Evolutionary conservation across 192 early-diverging fungal genomes (phyloP).

Genomic region (Obelidium mucronatum): DNA sequence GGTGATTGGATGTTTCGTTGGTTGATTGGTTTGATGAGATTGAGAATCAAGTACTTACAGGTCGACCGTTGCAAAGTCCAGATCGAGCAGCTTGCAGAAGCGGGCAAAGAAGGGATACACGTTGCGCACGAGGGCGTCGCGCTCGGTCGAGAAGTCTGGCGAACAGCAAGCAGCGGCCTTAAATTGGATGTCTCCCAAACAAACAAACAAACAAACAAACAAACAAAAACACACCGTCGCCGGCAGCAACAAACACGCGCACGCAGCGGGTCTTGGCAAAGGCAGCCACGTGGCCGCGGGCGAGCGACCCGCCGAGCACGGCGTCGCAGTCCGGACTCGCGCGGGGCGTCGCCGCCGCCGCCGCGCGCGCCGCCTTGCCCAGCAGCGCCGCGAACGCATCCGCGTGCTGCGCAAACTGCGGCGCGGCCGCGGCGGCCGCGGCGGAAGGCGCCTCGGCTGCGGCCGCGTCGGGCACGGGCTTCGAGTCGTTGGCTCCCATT

Average conservation of each 20-base stretch:
- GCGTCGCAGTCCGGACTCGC: not conserved
- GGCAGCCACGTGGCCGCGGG: not conserved
- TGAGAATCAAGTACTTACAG: conserved; percentile 19
- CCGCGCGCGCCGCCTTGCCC: not conserved
- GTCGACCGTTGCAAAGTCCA: conserved; percentile 38
- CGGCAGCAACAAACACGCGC: conserved; percentile 20
- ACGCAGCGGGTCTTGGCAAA: not conserved
- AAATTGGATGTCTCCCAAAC: too few species aligned
- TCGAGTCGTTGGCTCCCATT: too few species aligned
- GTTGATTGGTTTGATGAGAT: not conserved
- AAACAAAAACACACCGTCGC: not conserved
- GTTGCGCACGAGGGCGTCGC: conserved; percentile 19
- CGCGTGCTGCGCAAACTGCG: not conserved
- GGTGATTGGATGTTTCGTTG: too few species aligned
- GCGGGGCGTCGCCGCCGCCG: not conserved
- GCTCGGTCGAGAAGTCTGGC: conserved; percentile 25
- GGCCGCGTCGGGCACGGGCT: too few species aligned
- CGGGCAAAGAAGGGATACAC: conserved; percentile 26
- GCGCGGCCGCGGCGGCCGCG: too few species aligned
- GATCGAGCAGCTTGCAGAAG: conserved; percentile 22
- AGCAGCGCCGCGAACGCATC: conserved; percentile 13
- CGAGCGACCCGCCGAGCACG: not conserved
- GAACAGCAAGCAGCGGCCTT: not conserved
- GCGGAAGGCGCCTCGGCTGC: too few species aligned
- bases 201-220: not conserved